phyloP scores from a whole-genome alignment of 345 rosid genomes.

The Bruguiera gymnorhiza region DNA sequence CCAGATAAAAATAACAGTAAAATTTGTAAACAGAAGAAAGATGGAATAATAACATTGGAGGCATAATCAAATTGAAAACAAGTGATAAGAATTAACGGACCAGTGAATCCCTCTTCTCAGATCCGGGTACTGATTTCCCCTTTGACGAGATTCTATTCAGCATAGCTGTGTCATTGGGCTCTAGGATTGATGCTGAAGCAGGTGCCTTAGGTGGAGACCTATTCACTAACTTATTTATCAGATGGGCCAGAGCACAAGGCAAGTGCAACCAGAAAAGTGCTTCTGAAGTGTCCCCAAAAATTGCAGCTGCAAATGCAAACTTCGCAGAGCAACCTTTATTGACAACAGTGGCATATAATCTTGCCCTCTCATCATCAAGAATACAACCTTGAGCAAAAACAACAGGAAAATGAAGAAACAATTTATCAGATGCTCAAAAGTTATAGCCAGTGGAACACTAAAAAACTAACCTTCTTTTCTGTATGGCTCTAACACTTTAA shows the following conservation, averaged over 20 bases:
- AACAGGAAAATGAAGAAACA: slow-evolving; percentile 19
- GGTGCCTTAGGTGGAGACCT: slow-evolving; percentile 50
- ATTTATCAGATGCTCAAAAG: slow-evolving; percentile 10
- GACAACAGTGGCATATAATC: slow-evolving; percentile 76
- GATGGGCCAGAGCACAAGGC: slow-evolving; percentile 80
- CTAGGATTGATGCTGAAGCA: slow-evolving; percentile 30
- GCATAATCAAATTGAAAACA: too few relatives aligned
- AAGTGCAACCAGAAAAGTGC: slow-evolving; percentile 96
- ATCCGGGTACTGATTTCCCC: slow-evolving; percentile 43
- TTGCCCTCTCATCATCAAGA: slow-evolving; percentile 83
- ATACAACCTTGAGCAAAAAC: slow-evolving; percentile 59
- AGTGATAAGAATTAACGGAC: slow-evolving; percentile 36
- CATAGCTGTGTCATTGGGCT: slow-evolving; percentile 45
- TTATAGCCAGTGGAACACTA: slow-evolving; percentile 6
- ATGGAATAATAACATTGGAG: too few relatives aligned
- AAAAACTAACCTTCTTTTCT: slow-evolving; percentile 62
- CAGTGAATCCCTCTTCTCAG: slow-evolving; percentile 42
- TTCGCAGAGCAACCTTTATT: slow-evolving; percentile 75
- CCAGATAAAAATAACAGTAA: slow-evolving; percentile 1
- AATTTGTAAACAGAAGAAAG: neutral
- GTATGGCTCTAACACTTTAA: slow-evolving; percentile 91
- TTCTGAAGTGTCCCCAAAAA: slow-evolving; percentile 86
- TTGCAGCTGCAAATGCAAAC: slow-evolving; percentile 96
- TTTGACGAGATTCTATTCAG: slow-evolving; percentile 55
- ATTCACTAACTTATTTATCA: slow-evolving; percentile 53